Evolutionary conservation across 768 basidiomycete genomes (phyloP).

Genomic region (Thelephora aurantiotincta): DNA sequence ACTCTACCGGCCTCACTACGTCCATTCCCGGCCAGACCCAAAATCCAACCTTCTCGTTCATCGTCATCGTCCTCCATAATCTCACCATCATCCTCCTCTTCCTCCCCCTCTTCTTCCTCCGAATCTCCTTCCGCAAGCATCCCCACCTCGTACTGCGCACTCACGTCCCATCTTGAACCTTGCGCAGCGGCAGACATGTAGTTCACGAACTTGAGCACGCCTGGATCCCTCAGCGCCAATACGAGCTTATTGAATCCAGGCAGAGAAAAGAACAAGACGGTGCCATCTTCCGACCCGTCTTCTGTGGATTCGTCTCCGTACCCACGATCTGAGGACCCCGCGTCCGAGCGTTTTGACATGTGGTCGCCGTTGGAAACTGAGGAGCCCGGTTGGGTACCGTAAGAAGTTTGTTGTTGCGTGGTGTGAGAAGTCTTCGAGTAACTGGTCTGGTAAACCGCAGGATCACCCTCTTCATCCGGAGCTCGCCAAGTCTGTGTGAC

Average conservation of each 20-base stretch:
- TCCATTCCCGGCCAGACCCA: no score
- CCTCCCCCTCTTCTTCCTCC: constrained; percentile 20
- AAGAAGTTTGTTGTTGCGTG: constrained; percentile 8
- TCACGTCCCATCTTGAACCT: constrained; percentile 89
- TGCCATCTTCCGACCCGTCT: constrained; percentile 57
- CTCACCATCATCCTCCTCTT: neutral
- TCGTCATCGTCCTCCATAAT: neutral
- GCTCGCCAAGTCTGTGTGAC: constrained; percentile 79
- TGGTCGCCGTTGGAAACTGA: constrained; percentile 3
- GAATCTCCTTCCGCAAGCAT: constrained; percentile 47
- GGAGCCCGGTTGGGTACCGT: constrained; percentile 7
- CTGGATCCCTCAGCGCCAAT: constrained; percentile 82
- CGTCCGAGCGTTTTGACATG: neutral
- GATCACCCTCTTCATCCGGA: constrained; percentile 87
- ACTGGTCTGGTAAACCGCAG: constrained; percentile 73
- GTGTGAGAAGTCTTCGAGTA: constrained; percentile 10
- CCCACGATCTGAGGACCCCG: neutral
- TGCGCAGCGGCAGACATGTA: constrained; percentile 84
- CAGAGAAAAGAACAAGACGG: constrained; percentile 64
- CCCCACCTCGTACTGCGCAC: constrained; percentile 85
- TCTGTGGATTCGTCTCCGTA: constrained; percentile 24
- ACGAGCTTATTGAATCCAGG: constrained; percentile 84
- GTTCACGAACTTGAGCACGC: constrained; percentile 91
- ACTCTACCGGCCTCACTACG: no score
- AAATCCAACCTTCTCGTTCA: constrained; percentile 4